phyloP scores from a whole-genome alignment of 768 basidiomycete species.

The Pulveroboletus sp. region DNA sequence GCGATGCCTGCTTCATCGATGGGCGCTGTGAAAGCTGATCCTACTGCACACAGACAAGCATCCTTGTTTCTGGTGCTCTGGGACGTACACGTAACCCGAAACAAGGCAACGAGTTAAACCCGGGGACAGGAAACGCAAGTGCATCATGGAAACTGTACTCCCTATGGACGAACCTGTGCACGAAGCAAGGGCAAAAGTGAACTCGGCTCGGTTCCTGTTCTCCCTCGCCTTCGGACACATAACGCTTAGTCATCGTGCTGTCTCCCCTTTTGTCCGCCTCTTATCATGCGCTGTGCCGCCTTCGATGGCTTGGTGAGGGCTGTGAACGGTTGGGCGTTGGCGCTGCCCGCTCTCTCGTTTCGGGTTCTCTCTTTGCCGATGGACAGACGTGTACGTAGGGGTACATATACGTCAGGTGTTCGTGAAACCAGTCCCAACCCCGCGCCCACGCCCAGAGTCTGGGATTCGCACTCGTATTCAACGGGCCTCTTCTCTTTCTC shows the following conservation, averaged over 20 bases:
- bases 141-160: too few species aligned
- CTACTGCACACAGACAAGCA: too few species aligned
- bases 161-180: too few species aligned
- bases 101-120: too few species aligned
- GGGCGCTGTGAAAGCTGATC: background rate
- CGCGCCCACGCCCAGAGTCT: slow-evolving; percentile 6
- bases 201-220: too few species aligned
- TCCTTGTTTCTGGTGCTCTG: too few species aligned
- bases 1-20: background rate
- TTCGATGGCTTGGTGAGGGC: background rate
- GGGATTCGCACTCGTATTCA: background rate
- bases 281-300: background rate
- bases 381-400: slow-evolving; percentile 6
- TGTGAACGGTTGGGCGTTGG: slow-evolving; percentile 1
- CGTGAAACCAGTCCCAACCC: background rate
- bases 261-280: slow-evolving; percentile 2
- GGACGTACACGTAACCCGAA: too few species aligned
- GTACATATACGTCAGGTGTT: background rate
- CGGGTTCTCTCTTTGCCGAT: slow-evolving; percentile 13
- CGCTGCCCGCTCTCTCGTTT: slow-evolving; percentile 8
- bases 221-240: background rate
- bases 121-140: too few species aligned
- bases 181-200: too few species aligned
- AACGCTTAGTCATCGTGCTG: background rate
- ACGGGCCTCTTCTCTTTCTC: background rate